Percentiles rank a stretch among this genome's conserved stretches.
These are phyloP conservation scores for Fusarium metavorans DNA, from an alignment of 2,329 filamentous ascomycete genomes.

Conservation along the genomic window DNA sequence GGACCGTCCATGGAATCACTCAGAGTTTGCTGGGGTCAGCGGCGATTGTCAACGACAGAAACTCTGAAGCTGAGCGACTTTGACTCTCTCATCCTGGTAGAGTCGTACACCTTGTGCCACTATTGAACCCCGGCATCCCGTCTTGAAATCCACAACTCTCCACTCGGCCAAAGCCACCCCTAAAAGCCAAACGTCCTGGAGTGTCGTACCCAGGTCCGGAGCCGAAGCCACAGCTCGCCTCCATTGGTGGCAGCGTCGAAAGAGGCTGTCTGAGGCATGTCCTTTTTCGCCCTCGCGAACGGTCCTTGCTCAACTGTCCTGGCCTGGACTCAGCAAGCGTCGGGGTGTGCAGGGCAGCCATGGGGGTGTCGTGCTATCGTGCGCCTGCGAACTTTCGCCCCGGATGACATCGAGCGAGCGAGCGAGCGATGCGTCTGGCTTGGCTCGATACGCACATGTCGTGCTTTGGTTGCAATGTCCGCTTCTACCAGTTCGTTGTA, in stretches of 20 bases:
- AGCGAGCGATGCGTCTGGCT: constrained; percentile 38
- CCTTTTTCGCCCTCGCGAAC: constrained; percentile 37
- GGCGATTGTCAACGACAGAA: constrained; percentile 8
- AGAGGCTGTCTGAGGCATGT: constrained; percentile 44
- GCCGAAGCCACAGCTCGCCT: constrained; percentile 43
- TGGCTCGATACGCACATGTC: constrained; percentile 41
- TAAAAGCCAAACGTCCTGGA: constrained; percentile 43
- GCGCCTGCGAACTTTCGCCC: constrained; percentile 22
- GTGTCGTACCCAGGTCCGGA: constrained; percentile 39
- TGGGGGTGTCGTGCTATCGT: constrained; percentile 39
- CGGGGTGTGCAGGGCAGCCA: constrained; percentile 17
- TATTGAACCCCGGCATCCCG: constrained; percentile 35
- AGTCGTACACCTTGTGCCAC: constrained; percentile 22
- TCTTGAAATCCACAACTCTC: constrained; percentile 30
- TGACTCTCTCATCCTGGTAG: constrained; percentile 16
- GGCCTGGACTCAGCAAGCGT: constrained; percentile 12
- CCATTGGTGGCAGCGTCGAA: constrained; percentile 36
- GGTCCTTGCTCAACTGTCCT: constrained; percentile 36
- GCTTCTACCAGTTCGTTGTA: constrained; percentile 34
- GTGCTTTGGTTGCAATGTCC: constrained; percentile 31
- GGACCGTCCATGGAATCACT: constrained; percentile 4
- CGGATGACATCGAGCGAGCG: constrained; percentile 38
- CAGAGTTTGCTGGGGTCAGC: constrained; percentile 1
- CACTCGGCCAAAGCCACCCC: constrained; percentile 38
- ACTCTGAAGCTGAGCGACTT: constrained; percentile 5